Evolutionary conservation across 345 rosid species (phyloP), one percentile per base, ranked within the genome.

Genomic region (Pistacia atlantica): DNA sequence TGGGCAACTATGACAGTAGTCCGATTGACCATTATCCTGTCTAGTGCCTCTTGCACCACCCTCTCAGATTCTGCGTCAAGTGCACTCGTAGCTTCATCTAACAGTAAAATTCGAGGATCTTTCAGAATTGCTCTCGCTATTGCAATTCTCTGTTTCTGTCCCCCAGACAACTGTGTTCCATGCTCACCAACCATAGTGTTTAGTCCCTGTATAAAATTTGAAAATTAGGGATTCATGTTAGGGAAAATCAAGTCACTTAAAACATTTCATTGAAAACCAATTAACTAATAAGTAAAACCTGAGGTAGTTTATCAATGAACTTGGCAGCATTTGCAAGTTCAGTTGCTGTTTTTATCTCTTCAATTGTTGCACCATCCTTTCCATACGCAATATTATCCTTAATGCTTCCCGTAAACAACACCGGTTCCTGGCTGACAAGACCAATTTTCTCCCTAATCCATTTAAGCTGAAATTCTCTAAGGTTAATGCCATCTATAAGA

Each of bases 151-250:
- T 95, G 99, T 80, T 95, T 95, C 72, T 96, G 99, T 38, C 99
- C 99, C 11, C 99, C 99, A 0, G 98, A 93, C 60, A 96, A 89
- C 79, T 90, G 98, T 28, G 96, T 89, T 69, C 99, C 97, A 69
- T 91, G 97, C 81, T 95, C 98, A 18, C 99, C 99, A 6, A 89
- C 97, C 97, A 89, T 85, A 3, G 98, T 93, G 73, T 93, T 97
- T 46, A 92, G 72, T 65, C 98, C 99, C 85, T 92, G 67, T 4
- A 56, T 12, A 48, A 35, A 56, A 65, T 18, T 45, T 33, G 66
- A 49, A 61, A 20, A 65, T 11, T 22, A 37, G 55, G 17, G 1
- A 37, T 61, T 42, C 33, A 12, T 37, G 58, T 4, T 11, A 33
- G 8, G 56, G 28, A 54, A 55, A 37, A 33, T 13, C 1, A 42